phyloP scores from a whole-genome alignment of 176 grass and related monocot species.

The Tuctoria greenei region DNA sequence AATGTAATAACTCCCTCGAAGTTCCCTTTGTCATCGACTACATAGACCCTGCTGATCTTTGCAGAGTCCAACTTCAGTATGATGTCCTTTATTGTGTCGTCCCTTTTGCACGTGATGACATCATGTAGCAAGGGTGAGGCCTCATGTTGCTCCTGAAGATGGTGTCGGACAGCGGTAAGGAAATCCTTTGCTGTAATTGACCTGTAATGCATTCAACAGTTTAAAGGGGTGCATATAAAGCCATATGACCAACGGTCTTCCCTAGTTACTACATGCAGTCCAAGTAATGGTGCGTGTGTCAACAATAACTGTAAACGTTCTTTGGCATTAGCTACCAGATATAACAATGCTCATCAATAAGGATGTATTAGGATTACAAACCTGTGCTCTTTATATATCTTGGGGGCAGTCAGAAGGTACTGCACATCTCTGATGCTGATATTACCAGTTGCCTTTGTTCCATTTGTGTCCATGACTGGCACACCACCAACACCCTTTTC shows the following conservation, averaged over 20 bases:
- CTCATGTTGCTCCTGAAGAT: conserved; percentile 69
- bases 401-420: conserved; percentile 89
- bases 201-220: conserved; percentile 45
- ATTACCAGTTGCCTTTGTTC: conserved; percentile 68
- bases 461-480: conserved; percentile 79
- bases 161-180: conserved; percentile 56
- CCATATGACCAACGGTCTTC: not conserved
- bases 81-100: conserved; percentile 67
- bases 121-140: conserved; percentile 56
- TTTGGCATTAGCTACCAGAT: not conserved
- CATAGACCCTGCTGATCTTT: conserved; percentile 90
- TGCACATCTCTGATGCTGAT: conserved; percentile 99
- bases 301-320: not conserved
- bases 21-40: conserved; percentile 54
- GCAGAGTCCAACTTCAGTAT: conserved; percentile 74
- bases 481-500: conserved; percentile 84
- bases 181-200: conserved; percentile 83
- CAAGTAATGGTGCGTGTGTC: not conserved
- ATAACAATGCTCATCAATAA: conserved; percentile 5
- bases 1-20: conserved; percentile 82
- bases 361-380: conserved; percentile 24
- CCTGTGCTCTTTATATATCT: conserved; percentile 98
- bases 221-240: not conserved
- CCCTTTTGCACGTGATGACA: conserved; percentile 66
- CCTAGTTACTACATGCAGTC: not conserved